Conservation (phyloP, 1,139 yeast species). For the Debaryomyces robertsiae region DNA sequence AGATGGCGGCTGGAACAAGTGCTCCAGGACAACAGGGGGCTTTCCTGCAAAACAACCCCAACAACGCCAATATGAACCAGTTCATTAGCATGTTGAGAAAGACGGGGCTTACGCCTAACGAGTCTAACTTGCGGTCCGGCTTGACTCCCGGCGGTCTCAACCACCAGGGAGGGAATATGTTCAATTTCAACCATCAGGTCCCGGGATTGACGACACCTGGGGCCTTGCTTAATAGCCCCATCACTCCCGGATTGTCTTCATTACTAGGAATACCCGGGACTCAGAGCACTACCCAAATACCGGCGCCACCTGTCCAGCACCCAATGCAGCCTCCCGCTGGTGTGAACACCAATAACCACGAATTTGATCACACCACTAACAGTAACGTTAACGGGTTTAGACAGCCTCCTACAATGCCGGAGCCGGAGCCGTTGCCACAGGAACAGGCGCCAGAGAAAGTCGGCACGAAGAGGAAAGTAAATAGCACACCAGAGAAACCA, state of each 20-base stretch:
- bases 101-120: slow-evolving; percentile 72
- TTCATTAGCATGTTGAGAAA: slow-evolving; percentile 41
- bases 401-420: slow-evolving; percentile 20
- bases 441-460: slow-evolving; percentile 9
- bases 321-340: slow-evolving; percentile 9
- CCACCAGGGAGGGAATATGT: slow-evolving; percentile 24
- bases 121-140: slow-evolving; percentile 65
- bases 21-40: slow-evolving; percentile 3
- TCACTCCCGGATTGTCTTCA: slow-evolving; percentile 51
- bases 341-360: neutral
- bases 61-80: slow-evolving; percentile 24
- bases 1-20: slow-evolving; percentile 4
- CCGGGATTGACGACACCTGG: slow-evolving; percentile 52
- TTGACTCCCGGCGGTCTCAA: slow-evolving; percentile 50
- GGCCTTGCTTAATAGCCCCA: slow-evolving; percentile 43
- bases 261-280: slow-evolving; percentile 32
- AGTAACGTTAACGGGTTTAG: slow-evolving; percentile 8
- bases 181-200: slow-evolving; percentile 36
- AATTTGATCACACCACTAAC: slow-evolving; percentile 4
- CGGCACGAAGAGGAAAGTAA: slow-evolving; percentile 4
- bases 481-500: slow-evolving; percentile 5
- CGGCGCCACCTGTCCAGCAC: neutral
- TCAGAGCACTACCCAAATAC: slow-evolving; percentile 2
- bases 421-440: slow-evolving; percentile 31
- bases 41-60: slow-evolving; percentile 13